Base-by-base conservation (phyloP, 257 asterid genomes). In the Ligustrum vulgare region DNA sequence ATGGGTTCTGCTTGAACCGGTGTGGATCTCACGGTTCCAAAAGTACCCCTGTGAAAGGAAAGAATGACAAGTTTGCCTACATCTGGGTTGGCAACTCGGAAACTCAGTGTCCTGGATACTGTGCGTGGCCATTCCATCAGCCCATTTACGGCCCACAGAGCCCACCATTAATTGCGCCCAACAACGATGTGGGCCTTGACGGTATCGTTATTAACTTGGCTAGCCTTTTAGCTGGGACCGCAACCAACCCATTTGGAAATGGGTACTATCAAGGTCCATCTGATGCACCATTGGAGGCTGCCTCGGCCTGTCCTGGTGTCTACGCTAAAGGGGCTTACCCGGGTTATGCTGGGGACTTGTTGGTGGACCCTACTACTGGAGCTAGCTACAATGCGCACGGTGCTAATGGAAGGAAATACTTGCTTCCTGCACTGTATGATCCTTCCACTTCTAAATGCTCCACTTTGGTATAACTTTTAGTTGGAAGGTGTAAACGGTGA, bases 341-440 rank as follows among this genome's bases (percentile, higher is more conserved):
- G 0, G 97, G 96, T 0, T 91, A 90, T 15, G 89, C 97, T 0
- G 97, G 97, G 4, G 75, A 90, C 45, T 28, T 91, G 80, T 73
- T 87, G 81, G 89, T 86, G 72, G 97, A 92, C 49, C 43, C 69
- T 0, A 83, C 88, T 0, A 90, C 79, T 0, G 97, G 96, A 16
- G 97, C 91, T 5, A 92, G 97, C 81, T 92, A 86, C 67, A 92
- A 92, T 84, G 93, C 97, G 47, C 82, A 76, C 41, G 97, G 96
- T 73, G 74, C 80, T 1, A 80, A 83, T 16, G 90, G 87, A 2
- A 83, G 94, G 77, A 92, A 88, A n/a, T 92, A 86, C 70, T 36
- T 92, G 80, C 77, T 90, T 41, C 96, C 97, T 2, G 91, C 94
- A 2, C 54, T 92, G 0, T 92, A 83, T 28, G 94, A 90, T 81